phyloP scores from a whole-genome alignment of 2,329 filamentous ascomycete species.

The Cladosporium sp. region DNA sequence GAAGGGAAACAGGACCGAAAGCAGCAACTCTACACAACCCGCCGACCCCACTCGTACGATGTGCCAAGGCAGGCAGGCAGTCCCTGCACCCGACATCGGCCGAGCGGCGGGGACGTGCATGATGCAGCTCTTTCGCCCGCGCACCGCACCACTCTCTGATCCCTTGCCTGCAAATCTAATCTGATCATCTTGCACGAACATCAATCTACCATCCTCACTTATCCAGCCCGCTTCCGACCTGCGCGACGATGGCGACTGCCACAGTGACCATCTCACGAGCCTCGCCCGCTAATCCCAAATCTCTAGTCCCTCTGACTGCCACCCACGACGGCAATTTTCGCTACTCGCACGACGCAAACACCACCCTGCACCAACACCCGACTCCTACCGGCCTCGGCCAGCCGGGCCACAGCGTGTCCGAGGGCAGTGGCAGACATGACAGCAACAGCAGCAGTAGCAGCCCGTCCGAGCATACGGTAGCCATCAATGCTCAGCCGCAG shows the following conservation, averaged over 20 bases:
- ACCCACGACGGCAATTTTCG: constrained; percentile 7
- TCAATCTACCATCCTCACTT: constrained; percentile 18
- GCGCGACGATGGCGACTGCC: constrained; percentile 23
- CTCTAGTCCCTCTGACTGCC: constrained; percentile 17
- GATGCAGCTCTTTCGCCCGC: background rate
- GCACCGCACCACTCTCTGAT: constrained; percentile 10
- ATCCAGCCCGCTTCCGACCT: constrained; percentile 19
- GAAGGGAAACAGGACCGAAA: background rate
- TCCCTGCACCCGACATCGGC: constrained; percentile 18
- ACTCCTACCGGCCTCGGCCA: constrained; percentile 8
- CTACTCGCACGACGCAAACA: background rate
- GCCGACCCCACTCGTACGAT: constrained; percentile 16
- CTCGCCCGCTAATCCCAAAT: constrained; percentile 20
- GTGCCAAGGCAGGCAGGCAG: constrained; percentile 13
- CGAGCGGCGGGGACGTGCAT: constrained; percentile 13
- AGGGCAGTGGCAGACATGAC: background rate
- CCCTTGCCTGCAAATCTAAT: constrained; percentile 27
- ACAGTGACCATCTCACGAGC: constrained; percentile 13
- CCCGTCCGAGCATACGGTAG: constrained; percentile 12
- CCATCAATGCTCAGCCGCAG: constrained; percentile 9
- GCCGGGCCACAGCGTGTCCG: constrained; percentile 12
- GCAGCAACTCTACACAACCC: background rate
- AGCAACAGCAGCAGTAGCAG: background rate
- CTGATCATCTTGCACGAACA: constrained; percentile 29
- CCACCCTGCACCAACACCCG: background rate